phyloP scores from a whole-genome alignment of 2,329 filamentous ascomycete species.

The Sporothrix pseudoabietina region DNA sequence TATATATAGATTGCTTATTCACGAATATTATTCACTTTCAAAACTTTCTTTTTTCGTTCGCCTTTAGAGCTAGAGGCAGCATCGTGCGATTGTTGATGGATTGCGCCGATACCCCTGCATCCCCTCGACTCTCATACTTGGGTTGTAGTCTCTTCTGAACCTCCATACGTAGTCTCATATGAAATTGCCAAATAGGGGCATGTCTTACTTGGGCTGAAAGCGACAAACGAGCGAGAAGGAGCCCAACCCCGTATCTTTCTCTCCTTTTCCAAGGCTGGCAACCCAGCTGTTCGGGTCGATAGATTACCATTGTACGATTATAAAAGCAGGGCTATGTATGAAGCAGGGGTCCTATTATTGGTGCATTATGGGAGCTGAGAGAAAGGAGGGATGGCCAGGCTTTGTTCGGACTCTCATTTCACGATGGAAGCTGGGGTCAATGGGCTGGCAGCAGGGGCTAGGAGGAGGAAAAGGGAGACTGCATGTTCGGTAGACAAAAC shows the following conservation, averaged over 20 bases:
- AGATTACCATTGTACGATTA: neutral
- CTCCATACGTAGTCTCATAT: neutral
- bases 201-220: conserved; percentile 11
- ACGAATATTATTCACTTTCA: neutral
- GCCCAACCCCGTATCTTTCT: neutral
- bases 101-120: neutral
- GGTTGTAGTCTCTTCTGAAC: neutral
- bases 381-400: neutral
- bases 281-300: neutral
- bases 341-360: neutral
- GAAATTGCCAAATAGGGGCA: conserved; percentile 10
- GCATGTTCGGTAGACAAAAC: neutral
- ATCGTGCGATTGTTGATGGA: neutral
- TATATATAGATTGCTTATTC: too few relatives aligned
- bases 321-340: neutral
- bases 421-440: neutral
- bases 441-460: neutral
- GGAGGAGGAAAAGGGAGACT: conserved; percentile 12
- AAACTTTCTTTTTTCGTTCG: neutral
- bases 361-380: neutral
- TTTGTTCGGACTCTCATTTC: neutral
- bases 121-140: too few relatives aligned
- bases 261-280: neutral
- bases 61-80: neutral
- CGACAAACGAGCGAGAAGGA: neutral